These are phyloP conservation scores for Phytophthora ohioensis DNA, from an alignment of 352 stramenopile genomes.

Conservation along the genomic window DNA sequence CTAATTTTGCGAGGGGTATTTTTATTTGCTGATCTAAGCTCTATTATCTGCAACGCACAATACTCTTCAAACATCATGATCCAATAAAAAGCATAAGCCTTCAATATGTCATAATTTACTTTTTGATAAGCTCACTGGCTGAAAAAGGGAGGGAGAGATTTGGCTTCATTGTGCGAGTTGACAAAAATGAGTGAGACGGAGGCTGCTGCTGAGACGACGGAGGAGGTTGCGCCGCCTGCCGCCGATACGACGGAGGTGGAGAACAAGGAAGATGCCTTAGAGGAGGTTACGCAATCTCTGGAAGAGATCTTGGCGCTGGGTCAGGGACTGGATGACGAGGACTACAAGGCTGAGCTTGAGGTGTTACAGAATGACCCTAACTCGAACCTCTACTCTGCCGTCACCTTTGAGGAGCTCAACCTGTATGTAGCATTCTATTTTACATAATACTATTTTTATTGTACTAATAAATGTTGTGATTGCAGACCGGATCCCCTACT, in stretches of 20 bases:
- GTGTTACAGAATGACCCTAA: conserved; percentile 88
- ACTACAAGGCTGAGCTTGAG: conserved; percentile 88
- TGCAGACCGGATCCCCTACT: conserved; percentile 70
- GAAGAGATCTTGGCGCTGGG: conserved; percentile 86
- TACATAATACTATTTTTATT: neutral
- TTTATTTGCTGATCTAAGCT: no score
- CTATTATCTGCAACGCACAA: no score
- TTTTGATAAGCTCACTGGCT: conserved; percentile 28
- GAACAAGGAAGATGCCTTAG: conserved; percentile 41
- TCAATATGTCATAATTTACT: neutral
- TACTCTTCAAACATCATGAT: no score
- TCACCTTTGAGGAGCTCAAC: conserved; percentile 87
- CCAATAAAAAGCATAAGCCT: neutral
- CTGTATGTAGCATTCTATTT: conserved; percentile 43
- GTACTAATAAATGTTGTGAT: conserved; percentile 2
- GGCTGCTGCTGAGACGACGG: conserved; percentile 21
- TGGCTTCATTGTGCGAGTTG: conserved; percentile 21
- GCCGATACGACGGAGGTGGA: conserved; percentile 10
- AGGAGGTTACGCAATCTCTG: conserved; percentile 83
- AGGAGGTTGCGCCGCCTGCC: conserved; percentile 17
- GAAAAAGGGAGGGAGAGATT: conserved; percentile 15
- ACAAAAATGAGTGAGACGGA: conserved; percentile 41
- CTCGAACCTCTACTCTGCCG: conserved; percentile 86
- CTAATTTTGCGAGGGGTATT: no score
- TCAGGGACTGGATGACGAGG: conserved; percentile 86